Percentiles rank a stretch among this genome's conserved stretches.
Evolutionary conservation across 192 early-diverging fungal species (phyloP).

Genomic region (Coemansia nantahalensis): DNA sequence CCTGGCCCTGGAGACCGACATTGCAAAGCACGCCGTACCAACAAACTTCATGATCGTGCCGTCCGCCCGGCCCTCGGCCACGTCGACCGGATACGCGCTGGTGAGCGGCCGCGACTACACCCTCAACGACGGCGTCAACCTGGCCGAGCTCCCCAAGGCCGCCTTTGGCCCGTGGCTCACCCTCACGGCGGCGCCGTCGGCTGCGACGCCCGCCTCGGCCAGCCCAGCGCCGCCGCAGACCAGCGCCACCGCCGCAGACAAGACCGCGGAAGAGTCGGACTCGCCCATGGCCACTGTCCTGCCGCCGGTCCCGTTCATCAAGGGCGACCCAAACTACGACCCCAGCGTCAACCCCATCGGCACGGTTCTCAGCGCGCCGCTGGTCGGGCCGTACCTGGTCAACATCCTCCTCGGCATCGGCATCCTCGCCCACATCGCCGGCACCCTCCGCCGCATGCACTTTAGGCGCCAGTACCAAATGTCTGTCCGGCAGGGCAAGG

Average conservation of each 20-base stretch:
- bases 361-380: slow-evolving; percentile 27
- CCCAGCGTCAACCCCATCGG: slow-evolving; percentile 25
- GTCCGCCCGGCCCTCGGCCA: slow-evolving; percentile 1
- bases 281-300: slow-evolving; percentile 18
- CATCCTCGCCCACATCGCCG: slow-evolving; percentile 25
- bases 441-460: slow-evolving; percentile 30
- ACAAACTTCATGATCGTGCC: slow-evolving; percentile 18
- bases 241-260: background rate
- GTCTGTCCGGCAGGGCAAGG: slow-evolving; percentile 25
- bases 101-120: slow-evolving; percentile 22
- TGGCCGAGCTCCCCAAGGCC: slow-evolving; percentile 35
- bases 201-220: background rate
- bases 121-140: slow-evolving; percentile 24
- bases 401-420: slow-evolving; percentile 38
- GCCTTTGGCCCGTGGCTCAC: slow-evolving; percentile 30
- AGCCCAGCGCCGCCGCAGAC: background rate
- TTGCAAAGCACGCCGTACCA: slow-evolving; percentile 27
- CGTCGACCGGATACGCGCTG: slow-evolving; percentile 16
- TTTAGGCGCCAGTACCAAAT: slow-evolving; percentile 37
- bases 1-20: slow-evolving; percentile 33
- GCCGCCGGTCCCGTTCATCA: slow-evolving; percentile 40
- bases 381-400: slow-evolving; percentile 35
- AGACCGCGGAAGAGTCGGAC: background rate
- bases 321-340: slow-evolving; percentile 49
- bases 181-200: slow-evolving; percentile 13